Percentiles rank a stretch among this genome's conserved stretches.
These are phyloP conservation scores for Bonnemaisonia californica DNA, from an alignment of 31 red algal species.

Conservation along the genomic window DNA sequence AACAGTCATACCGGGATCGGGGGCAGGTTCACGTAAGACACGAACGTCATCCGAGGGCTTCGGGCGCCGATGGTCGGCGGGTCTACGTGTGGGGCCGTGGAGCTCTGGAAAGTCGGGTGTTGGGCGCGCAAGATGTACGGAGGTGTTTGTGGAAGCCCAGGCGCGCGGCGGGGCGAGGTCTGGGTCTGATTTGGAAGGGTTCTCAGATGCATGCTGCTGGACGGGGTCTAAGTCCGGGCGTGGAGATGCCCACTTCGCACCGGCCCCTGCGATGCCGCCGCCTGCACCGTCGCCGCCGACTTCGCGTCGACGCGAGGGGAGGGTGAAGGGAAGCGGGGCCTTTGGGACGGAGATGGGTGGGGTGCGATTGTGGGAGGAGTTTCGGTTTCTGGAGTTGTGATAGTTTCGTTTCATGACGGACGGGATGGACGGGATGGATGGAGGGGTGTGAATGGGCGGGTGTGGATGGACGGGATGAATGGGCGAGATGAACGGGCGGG, in stretches of 20 bases:
- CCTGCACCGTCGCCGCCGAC: conserved; percentile 53
- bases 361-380: conserved; percentile 23
- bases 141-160: conserved; percentile 1
- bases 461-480: not conserved
- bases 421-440: not conserved
- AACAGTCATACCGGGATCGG: not conserved
- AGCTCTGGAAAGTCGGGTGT: conserved; percentile 26
- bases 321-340: conserved; percentile 63
- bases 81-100: not conserved
- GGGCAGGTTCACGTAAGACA: not conserved
- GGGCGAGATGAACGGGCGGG: too few species aligned
- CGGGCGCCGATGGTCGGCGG: not conserved
- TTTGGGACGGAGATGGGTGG: conserved; percentile 35
- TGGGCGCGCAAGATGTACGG: not conserved
- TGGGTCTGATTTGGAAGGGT: not conserved
- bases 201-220: not conserved
- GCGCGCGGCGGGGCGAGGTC: conserved; percentile 5
- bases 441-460: not conserved
- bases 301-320: conserved; percentile 67
- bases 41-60: conserved; percentile 13
- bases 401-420: not conserved
- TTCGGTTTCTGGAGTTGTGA: not conserved
- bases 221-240: conserved; percentile 22
- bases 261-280: conserved; percentile 74
- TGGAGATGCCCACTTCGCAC: conserved; percentile 78